A percentile compares a stretch with the other conserved stretches of the same genome.
Evolutionary conservation across 495 filamentous ascomycete genomes (phyloP).

Genomic region (Penicillium maclennaniae): DNA sequence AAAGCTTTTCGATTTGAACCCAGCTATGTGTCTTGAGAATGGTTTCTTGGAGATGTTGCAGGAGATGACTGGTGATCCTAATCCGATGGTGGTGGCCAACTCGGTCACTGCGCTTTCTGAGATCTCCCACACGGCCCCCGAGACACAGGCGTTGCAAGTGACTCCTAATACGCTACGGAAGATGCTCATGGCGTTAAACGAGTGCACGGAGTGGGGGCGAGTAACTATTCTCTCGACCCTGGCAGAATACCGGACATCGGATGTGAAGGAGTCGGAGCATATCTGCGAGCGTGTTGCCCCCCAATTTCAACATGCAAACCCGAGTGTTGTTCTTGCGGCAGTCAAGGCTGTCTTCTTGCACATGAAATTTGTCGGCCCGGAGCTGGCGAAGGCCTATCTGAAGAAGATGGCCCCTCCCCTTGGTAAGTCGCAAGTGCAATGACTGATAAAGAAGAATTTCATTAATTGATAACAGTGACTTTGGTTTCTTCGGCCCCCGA

Average conservation of each 20-base stretch:
- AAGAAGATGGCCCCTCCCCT: constrained; percentile 98
- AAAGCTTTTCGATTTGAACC: constrained; percentile 94
- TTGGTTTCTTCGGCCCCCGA: constrained; percentile 93
- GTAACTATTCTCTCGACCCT: constrained; percentile 90
- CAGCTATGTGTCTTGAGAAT: constrained; percentile 88
- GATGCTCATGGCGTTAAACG: constrained; percentile 92
- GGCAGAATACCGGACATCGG: constrained; percentile 78
- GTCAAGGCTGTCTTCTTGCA: constrained; percentile 98
- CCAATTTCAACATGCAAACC: constrained; percentile 98
- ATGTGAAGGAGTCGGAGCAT: constrained; percentile 95
- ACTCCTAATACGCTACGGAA: constrained; percentile 83
- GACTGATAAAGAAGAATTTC: constrained; percentile 12
- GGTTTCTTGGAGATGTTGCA: constrained; percentile 95
- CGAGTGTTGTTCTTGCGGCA: constrained; percentile 91
- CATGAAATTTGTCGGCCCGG: constrained; percentile 78
- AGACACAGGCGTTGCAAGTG: constrained; percentile 80
- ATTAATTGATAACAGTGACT: constrained; percentile 59
- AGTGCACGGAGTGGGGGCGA: constrained; percentile 99
- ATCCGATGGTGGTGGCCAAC: constrained; percentile 99
- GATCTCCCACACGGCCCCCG: constrained; percentile 85
- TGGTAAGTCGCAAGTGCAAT: constrained; percentile 47
- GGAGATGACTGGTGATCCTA: constrained; percentile 94
- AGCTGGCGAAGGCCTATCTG: constrained; percentile 75
- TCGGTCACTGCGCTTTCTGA: constrained; percentile 90
- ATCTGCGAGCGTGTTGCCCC: constrained; percentile 95